Base-by-base conservation (phyloP, 805 yeast genomes). In the Spathaspora girioi region DNA sequence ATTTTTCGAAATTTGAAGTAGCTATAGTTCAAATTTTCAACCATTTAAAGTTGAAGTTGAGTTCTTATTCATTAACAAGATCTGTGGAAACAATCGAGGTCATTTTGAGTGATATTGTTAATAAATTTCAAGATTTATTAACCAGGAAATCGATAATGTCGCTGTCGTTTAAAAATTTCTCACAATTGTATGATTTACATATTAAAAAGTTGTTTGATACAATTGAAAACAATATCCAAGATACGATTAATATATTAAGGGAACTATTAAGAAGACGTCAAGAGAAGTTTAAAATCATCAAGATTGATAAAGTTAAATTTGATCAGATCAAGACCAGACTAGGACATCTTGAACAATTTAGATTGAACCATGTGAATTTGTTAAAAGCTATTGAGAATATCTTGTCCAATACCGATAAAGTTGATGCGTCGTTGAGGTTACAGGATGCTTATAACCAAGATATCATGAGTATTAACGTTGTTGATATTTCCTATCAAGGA, bases 241-340 rank as follows among this genome's bases (percentile, higher is more conserved):
- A 83, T 50, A 81, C 85, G 68, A 79, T 83, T 1, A 78, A 81
- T 48, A 62, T 87, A 43, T 80, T 89, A 0, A 77, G 97, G 50
- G 97, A 92, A 53, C 66, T 87, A 2, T 72, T 88, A 41, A 73
- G 97, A 55, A 87, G 84, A 58, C 69, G 94, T 43, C 81, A 83
- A 8, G 93, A 87, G 50, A 83, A 82, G 53, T 86, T 86, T 60
- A 76, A 86, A 12, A 78, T 84, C 19, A 80, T 89, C 18, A 80
- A 83, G 51, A 73, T 90, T 9, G 71, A 70, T n/a, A 76, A 82
- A 8, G 68, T 76, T 2, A 63, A 26, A 2, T 57, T 68, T 1
- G 58, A 56, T 1, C 61, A 54, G 14, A 49, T 81, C 23, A 74
- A 69, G 52, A 77, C 76, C 0, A 67, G 83, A 29, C 48, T 86